phyloP scores from a whole-genome alignment of 169 alveolate genomes.

The Plasmodium knowlesi region DNA sequence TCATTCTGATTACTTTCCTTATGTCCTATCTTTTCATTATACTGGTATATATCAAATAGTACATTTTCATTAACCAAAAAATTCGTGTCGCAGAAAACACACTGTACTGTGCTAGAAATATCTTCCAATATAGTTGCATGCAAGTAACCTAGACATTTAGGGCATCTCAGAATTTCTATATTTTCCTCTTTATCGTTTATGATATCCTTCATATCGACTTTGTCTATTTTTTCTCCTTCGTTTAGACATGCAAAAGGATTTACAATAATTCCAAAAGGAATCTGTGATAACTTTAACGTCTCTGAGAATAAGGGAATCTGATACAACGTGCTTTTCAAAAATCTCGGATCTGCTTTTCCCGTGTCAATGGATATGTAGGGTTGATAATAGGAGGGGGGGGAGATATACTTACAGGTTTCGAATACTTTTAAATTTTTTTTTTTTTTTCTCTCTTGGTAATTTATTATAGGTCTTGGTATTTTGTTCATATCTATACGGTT shows the following conservation, averaged over 20 bases:
- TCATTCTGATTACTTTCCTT: conserved; percentile 6
- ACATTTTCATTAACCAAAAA: conserved; percentile 76
- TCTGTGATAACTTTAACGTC: conserved; percentile 73
- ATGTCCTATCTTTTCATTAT: conserved; percentile 57
- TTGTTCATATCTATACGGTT: conserved; percentile 71
- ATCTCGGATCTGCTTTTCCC: conserved; percentile 78
- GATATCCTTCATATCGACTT: conserved; percentile 77
- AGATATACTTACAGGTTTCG: conserved; percentile 67
- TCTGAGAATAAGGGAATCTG: conserved; percentile 81
- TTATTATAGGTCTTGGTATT: conserved; percentile 64
- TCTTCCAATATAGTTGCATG: conserved; percentile 80
- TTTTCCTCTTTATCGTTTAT: conserved; percentile 75
- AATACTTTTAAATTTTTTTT: conserved; percentile 34
- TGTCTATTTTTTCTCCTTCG: conserved; percentile 74
- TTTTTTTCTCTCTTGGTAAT: conserved; percentile 34
- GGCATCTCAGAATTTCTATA: conserved; percentile 81
- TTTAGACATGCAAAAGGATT: conserved; percentile 83
- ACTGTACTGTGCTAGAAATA: conserved; percentile 51
- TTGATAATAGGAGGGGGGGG: conserved; percentile 70
- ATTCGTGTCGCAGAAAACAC: conserved; percentile 81
- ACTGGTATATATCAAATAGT: conserved; percentile 44
- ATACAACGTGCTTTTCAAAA: conserved; percentile 76
- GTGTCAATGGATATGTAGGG: conserved; percentile 74
- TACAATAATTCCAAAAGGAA: conserved; percentile 82
- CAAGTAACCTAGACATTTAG: conserved; percentile 80